Conservation (phyloP, 495 filamentous ascomycete species). For the Mycothermus thermophilus region DNA sequence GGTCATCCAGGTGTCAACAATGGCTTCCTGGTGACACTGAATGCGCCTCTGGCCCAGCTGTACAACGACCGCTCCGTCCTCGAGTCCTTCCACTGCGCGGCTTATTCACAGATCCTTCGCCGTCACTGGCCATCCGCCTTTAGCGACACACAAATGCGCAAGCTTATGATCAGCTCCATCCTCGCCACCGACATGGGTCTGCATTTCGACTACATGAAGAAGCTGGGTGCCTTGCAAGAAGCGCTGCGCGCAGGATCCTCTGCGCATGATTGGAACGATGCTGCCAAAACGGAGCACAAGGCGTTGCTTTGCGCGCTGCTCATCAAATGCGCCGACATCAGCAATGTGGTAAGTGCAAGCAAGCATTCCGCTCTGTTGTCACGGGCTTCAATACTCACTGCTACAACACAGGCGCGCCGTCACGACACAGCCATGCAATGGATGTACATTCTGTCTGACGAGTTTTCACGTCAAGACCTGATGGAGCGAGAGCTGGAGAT, state of each 20-base stretch:
- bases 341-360: conserved; percentile 68
- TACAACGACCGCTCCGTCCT: conserved; percentile 97
- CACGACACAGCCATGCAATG: conserved; percentile 71
- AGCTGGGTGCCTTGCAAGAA: conserved; percentile 59
- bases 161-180: conserved; percentile 88
- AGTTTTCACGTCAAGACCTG: conserved; percentile 80
- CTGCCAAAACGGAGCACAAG: conserved; percentile 54
- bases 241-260: conserved; percentile 51
- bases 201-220: conserved; percentile 91
- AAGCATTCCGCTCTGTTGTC: not conserved
- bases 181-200: conserved; percentile 94
- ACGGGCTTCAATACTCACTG: conserved; percentile 17
- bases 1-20: conserved; percentile 98
- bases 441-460: conserved; percentile 83
- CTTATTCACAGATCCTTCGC: conserved; percentile 89
- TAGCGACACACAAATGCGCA: conserved; percentile 58
- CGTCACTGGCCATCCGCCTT: conserved; percentile 82
- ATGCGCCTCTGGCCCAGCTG: conserved; percentile 88
- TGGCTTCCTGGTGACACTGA: conserved; percentile 81
- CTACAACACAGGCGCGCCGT: conserved; percentile 49
- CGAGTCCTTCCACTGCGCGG: conserved; percentile 94
- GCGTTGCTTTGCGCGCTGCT: conserved; percentile 72
- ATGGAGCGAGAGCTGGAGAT: conserved; percentile 87
- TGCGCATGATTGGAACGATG: conserved; percentile 57
- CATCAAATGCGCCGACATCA: conserved; percentile 98